Base-by-base conservation (phyloP, 768 basidiomycete species). In the Stropharia rugosoannulata region DNA sequence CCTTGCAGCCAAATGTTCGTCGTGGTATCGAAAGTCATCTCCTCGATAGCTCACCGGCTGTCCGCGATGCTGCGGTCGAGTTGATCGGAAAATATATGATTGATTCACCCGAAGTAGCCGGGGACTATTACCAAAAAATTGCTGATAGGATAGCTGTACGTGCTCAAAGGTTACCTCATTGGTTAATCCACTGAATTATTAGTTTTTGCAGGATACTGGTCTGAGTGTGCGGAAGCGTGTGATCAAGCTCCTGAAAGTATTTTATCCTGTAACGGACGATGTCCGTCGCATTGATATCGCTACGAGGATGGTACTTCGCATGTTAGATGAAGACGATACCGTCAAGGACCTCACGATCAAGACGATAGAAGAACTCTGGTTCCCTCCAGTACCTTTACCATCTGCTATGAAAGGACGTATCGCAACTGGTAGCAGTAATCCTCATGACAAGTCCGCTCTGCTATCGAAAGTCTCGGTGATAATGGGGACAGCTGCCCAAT, bases 61-160 rank as follows among this genome's bases (percentile, higher is more conserved):
- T 99, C 6, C 90, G 97, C 10, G 97, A 99, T 67, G 94, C 95
- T 4, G 95, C 96, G 5, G 92, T 99, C 12, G 97, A 98, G 66
- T 75, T 99, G 55, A 92, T 98, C 55, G 97, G 97, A n/a, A 96
- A 94, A 73, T 96, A 98, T 64, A 87, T 98, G 77, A 84, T 95
- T 36, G 89, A 93, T 58, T 86, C 88, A 0, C 92, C 93, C 0
- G 86, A 87, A 53, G 86, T 98, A n/a, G 93, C 91, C 0, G 82
- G 83, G 3, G 86, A 95, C 62, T 98, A 98, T 72, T 96, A 95
- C 64, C 78, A 81, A 45, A 86, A 86, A 68, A 91, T 99, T 51
- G 85, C 90, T 1, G 90, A 93, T 57, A 88, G 97, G 4, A 93
- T 97, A 61, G 89, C 91, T 38, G 95, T 97, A 71, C 68, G 84